A percentile compares a stretch with the other conserved stretches of the same genome.
These are phyloP conservation scores for Fistulinella staudtii DNA, from an alignment of 1,284 basidiomycete species.

Conservation along the genomic window DNA sequence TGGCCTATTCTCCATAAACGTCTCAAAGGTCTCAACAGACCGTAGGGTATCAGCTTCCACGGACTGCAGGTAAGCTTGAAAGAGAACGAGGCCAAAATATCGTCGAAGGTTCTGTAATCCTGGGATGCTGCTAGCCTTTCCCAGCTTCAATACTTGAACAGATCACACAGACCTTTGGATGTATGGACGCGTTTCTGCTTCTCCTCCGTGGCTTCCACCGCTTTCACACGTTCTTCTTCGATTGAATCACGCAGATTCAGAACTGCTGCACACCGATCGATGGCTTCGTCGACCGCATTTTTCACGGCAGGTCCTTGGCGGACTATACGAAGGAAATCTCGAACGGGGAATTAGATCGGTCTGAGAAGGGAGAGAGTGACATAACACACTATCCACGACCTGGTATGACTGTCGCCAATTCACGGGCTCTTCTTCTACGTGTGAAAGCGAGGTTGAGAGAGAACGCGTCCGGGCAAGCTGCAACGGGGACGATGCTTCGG, in stretches of 20 bases:
- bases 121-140: constrained; percentile 22
- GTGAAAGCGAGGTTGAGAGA: constrained; percentile 33
- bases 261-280: constrained; percentile 84
- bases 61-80: constrained; percentile 91
- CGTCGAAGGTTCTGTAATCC: constrained; percentile 79
- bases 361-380: neutral
- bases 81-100: constrained; percentile 91
- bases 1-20: constrained; percentile 77
- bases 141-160: neutral
- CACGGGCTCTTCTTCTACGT: constrained; percentile 29
- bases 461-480: constrained; percentile 38
- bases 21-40: constrained; percentile 75
- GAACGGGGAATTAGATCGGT: constrained; percentile 7
- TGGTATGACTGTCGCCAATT: constrained; percentile 67
- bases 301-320: constrained; percentile 88
- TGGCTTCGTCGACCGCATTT: constrained; percentile 83
- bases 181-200: constrained; percentile 62
- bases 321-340: constrained; percentile 90
- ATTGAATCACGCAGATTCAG: constrained; percentile 88
- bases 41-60: constrained; percentile 78
- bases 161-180: constrained; percentile 55
- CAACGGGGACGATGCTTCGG: constrained; percentile 38
- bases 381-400: constrained; percentile 69
- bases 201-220: constrained; percentile 76
- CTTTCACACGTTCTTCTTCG: constrained; percentile 71